Base-by-base conservation (phyloP, 495 filamentous ascomycete species). In the Mytilinidion resinicola region DNA sequence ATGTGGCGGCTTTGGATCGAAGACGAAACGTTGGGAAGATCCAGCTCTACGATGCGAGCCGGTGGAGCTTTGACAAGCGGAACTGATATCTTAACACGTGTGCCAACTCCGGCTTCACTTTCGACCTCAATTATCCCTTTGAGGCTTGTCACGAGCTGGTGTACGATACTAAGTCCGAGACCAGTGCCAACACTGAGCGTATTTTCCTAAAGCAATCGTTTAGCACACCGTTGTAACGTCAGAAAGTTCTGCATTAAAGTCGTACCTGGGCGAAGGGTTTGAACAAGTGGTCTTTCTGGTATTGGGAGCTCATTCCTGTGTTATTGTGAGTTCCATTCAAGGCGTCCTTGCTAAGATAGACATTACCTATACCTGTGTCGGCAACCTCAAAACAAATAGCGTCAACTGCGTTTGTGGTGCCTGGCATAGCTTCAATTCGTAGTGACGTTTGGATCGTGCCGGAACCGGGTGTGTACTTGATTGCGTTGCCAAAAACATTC, bases 401-500 rank as follows among this genome's bases (percentile, higher is more conserved):
- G 33, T 49, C 21, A 14, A 9, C 17, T 49, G 4, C 46, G 21
- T 25, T 17, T 12, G 21, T 25, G 21, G 14, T 25, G 15, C 46
- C 46, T 30, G 15, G 8, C 46, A 20, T 25, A 21, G 15, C 33
- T 49, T 49, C 46, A 6, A 49, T 2, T 25, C 46, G 15, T 9
- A 49, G 6, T 1, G 15, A 14, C 6, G 33, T 17, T 49, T 49
- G 42, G n/a, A 46, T 49, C 2, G 21, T 19, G 17, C 21, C 46
- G 7, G 46, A 9, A 6, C 25, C 25, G 12, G 46, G 14, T 25
- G 46, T 49, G 14, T 49, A 49, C 46, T 49, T 49, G 7, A 49
- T 19, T 14, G 46, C 21, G 14, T 49, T 49, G 46, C 46, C 46
- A 49, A 49, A 49, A 10, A 49, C 33, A 8, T 49, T 49, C 46